Base-by-base conservation (phyloP, 306 rosid species). In the Cucurbita ficifolia region DNA sequence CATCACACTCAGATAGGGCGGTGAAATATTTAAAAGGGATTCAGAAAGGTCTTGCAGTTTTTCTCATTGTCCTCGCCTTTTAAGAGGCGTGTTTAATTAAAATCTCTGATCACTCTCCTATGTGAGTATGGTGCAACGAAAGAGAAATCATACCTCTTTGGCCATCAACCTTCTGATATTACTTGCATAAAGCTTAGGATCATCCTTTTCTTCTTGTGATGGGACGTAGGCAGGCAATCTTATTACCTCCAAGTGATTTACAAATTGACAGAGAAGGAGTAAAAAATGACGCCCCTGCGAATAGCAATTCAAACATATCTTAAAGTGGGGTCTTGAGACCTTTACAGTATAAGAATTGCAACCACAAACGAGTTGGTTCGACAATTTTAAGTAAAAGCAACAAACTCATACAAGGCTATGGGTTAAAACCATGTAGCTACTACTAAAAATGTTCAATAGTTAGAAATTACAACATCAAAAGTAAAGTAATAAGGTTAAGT, bases 251-350 rank as follows among this genome's bases (percentile, higher is more conserved):
- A 91, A 76, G 79, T 86, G 70, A 83, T 91, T 95, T 52, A 87
- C 95, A 86, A 95, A 95, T 75, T 95, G 97, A 79, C 97, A 95
- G 8, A 95, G 87, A 80, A 95, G 99, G 76, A 86, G 81, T 81
- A 89, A 75, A 81, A 95, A 88, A 87, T 95, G 99, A 49, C 97
- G 91, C 80, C 75, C 90, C 99, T 95, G 96, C 82, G 76, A 85
- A 77, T 22, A 55, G 22, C 18, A 67, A 22, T 67, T 43, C 39
- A 67, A 53, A 65, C 56, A 52, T 42, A 63, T 11, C 57, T 39
- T 39, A 56, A 38, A 22, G 6, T 74, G 16, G 40, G 65, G 10
- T 72, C 65, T 21, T 54, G 65, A 72, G 54, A 54, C 40, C 56
- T 69, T 22, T 24, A 69, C 43, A 45, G 16, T 35, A 68, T 45